phyloP scores from a whole-genome alignment of 305 asterid genomes.

The Fraxinus floribunda region DNA sequence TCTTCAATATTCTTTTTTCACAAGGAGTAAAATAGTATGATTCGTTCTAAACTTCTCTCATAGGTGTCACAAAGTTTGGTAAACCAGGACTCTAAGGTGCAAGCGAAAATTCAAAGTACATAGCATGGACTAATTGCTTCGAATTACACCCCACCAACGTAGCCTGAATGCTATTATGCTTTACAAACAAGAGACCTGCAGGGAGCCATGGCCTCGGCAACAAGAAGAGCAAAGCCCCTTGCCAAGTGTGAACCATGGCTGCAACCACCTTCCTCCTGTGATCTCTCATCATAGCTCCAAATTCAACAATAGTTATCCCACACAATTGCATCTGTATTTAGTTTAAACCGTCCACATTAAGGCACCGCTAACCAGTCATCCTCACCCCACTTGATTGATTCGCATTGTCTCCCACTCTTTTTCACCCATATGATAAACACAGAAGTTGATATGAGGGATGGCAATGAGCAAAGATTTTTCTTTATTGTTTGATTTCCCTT shows the following conservation, averaged over 20 bases:
- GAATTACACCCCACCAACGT: neutral
- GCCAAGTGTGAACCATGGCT: neutral
- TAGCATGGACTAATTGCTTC: neutral
- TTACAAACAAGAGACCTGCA: neutral
- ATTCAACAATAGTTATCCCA: neutral
- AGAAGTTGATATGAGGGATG: neutral
- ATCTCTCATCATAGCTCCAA: neutral
- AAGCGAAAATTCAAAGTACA: neutral
- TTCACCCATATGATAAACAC: too few species aligned
- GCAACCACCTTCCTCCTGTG: neutral
- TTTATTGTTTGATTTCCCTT: too few species aligned
- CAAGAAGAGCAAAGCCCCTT: neutral
- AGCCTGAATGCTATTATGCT: neutral
- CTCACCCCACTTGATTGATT: neutral
- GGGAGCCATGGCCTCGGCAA: neutral
- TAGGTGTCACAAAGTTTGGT: neutral
- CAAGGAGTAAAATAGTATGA: neutral
- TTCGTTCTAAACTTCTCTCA: neutral
- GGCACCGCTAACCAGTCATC: neutral
- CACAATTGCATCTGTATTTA: neutral
- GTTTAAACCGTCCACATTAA: neutral
- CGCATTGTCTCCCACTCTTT: neutral
- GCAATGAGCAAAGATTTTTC: too few species aligned
- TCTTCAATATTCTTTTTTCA: too few species aligned
- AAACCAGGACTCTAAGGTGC: neutral